Conservation (phyloP, 257 asterid species). For the Scutellaria barbata region DNA sequence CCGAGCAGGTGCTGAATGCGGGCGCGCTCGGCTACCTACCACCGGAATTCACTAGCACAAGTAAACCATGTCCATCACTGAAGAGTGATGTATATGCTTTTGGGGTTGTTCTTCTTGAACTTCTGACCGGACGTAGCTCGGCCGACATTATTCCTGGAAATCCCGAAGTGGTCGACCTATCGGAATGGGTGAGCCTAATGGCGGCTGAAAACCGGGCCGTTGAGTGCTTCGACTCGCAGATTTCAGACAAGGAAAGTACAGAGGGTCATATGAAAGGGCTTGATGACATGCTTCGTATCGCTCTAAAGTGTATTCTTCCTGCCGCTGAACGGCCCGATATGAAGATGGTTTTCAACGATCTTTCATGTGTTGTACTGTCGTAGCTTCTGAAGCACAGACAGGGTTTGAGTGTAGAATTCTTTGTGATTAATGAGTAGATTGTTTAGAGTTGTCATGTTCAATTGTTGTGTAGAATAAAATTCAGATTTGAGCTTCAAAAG, state of each 20-base stretch:
- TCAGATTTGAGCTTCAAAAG: background rate
- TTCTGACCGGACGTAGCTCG: slow-evolving; percentile 70
- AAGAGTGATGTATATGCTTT: slow-evolving; percentile 88
- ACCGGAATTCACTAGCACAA: slow-evolving; percentile 81
- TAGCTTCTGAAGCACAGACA: slow-evolving; percentile 17
- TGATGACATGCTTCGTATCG: slow-evolving; percentile 60
- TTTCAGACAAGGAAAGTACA: slow-evolving; percentile 35
- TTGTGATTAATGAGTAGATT: slow-evolving; percentile 29
- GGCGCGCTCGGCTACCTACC: slow-evolving; percentile 88
- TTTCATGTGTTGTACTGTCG: slow-evolving; percentile 45
- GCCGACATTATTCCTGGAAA: slow-evolving; percentile 62
- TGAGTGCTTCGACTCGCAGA: slow-evolving; percentile 59
- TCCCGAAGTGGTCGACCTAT: slow-evolving; percentile 56
- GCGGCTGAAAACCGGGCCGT: slow-evolving; percentile 57
- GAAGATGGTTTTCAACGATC: slow-evolving; percentile 69
- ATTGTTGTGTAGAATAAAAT: background rate
- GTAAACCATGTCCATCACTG: slow-evolving; percentile 77
- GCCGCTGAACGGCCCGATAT: slow-evolving; percentile 85
- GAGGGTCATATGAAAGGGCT: slow-evolving; percentile 41
- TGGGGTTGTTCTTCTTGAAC: slow-evolving; percentile 74
- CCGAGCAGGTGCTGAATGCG: slow-evolving; percentile 76
- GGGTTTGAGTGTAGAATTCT: slow-evolving; percentile 20
- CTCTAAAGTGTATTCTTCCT: slow-evolving; percentile 73
- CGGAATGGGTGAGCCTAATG: slow-evolving; percentile 81
- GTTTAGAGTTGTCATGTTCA: slow-evolving; percentile 1